Evolutionary conservation across 805 yeast genomes (phyloP).

Genomic region (Candida takata): DNA sequence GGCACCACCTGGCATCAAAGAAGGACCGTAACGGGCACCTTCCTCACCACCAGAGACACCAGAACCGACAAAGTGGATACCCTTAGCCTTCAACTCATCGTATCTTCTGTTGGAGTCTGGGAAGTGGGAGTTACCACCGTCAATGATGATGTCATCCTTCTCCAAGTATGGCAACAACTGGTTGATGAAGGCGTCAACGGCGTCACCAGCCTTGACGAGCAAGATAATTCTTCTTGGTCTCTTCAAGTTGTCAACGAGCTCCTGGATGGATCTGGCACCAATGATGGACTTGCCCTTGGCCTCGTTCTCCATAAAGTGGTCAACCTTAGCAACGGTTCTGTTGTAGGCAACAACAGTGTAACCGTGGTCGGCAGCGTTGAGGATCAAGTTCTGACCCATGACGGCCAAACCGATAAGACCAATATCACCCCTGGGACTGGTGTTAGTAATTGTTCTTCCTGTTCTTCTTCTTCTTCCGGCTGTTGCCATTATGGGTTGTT

Average conservation of each 20-base stretch:
- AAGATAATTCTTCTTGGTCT: constrained; percentile 94
- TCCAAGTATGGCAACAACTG: constrained; percentile 88
- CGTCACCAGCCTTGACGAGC: constrained; percentile 93
- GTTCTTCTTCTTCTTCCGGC: too few species aligned
- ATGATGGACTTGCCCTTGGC: constrained; percentile 96
- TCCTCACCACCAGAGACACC: constrained; percentile 99
- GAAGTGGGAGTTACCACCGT: constrained; percentile 99
- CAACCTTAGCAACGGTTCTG: constrained; percentile 96
- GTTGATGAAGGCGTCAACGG: constrained; percentile 87
- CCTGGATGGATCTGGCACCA: constrained; percentile 91
- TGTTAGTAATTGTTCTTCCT: constrained; percentile 3
- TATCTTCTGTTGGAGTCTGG: constrained; percentile 97
- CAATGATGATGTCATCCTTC: constrained; percentile 96
- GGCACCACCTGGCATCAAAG: constrained; percentile 99
- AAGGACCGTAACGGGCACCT: constrained; percentile 99
- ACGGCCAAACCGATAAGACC: constrained; percentile 99
- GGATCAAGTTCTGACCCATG: constrained; percentile 97
- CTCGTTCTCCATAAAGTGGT: constrained; percentile 85
- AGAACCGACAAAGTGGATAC: constrained; percentile 90
- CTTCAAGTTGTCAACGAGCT: constrained; percentile 82
- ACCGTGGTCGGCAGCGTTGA: constrained; percentile 98
- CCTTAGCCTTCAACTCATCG: constrained; percentile 81
- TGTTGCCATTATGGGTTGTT: too few species aligned
- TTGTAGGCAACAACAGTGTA: constrained; percentile 97
- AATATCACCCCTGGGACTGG: constrained; percentile 70